Conservation (phyloP, 306 rosid genomes). For the Quercus alba region DNA sequence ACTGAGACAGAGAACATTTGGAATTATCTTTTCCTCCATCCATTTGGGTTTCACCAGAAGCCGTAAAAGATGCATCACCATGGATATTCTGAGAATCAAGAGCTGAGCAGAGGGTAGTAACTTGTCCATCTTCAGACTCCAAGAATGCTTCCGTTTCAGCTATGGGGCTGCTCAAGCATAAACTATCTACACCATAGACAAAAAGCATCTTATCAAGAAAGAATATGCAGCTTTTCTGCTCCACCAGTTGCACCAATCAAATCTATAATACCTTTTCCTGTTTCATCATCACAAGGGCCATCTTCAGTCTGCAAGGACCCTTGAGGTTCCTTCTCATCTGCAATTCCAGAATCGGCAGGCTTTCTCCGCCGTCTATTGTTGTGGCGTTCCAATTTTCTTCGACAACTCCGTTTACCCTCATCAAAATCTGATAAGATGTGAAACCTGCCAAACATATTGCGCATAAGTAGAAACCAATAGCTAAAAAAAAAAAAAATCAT, state of each 20-base stretch:
- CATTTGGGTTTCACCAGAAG: constrained; percentile 56
- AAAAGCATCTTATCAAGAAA: constrained; percentile 19
- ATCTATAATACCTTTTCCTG: constrained; percentile 51
- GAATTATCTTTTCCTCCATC: constrained; percentile 55
- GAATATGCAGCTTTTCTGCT: neutral
- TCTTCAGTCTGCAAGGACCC: constrained; percentile 49
- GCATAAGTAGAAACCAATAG: neutral
- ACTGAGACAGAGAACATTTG: constrained; percentile 53
- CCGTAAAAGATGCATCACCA: constrained; percentile 40
- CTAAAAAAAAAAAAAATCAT: too few relatives aligned
- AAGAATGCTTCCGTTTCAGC: constrained; percentile 40
- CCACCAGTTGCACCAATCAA: neutral
- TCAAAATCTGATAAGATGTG: constrained; percentile 83
- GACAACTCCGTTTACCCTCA: constrained; percentile 94
- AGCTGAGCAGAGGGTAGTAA: constrained; percentile 34
- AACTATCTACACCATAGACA: constrained; percentile 46
- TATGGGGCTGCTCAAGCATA: constrained; percentile 41
- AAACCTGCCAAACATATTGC: constrained; percentile 56
- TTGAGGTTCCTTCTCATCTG: constrained; percentile 41
- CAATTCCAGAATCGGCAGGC: constrained; percentile 37
- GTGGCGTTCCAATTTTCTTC: constrained; percentile 92
- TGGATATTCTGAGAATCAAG: constrained; percentile 45
- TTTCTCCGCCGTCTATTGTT: constrained; percentile 86
- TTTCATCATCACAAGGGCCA: constrained; percentile 40
- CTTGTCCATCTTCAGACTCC: constrained; percentile 58